Evolutionary conservation across 2,329 filamentous ascomycete genomes (phyloP).

Genomic region (Didymella exigua): DNA sequence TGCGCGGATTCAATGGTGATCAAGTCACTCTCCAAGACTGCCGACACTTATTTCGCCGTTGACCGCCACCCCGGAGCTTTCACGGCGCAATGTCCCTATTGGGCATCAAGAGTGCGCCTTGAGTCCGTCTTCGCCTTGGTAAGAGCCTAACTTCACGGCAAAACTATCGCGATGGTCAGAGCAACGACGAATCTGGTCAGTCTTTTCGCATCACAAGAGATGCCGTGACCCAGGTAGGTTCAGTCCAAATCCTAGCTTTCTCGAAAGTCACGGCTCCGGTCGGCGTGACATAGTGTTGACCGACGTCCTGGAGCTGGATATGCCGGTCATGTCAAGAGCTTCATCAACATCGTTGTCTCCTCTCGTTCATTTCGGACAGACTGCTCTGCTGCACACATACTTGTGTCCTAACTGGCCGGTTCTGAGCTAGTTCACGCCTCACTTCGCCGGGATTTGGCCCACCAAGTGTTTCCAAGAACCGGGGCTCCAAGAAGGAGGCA

Average conservation of each 20-base stretch:
- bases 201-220: background rate
- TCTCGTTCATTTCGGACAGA: background rate
- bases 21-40: background rate
- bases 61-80: constrained; percentile 5
- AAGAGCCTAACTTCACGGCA: background rate
- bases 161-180: background rate
- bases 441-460: background rate
- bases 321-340: background rate
- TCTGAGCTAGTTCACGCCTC: background rate
- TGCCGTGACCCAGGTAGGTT: background rate
- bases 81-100: constrained; percentile 6
- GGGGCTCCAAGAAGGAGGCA: background rate
- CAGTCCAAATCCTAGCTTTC: background rate
- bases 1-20: background rate
- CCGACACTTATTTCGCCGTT: background rate
- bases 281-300: background rate
- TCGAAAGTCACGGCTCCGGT: background rate
- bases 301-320: background rate
- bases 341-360: background rate
- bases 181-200: background rate
- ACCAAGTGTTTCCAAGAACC: background rate
- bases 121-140: background rate
- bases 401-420: too few relatives aligned
- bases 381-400: background rate
- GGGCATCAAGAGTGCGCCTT: constrained; percentile 1